These are phyloP conservation scores for Annulohypoxylon moriforme DNA, from an alignment of 495 filamentous ascomycete species.

Conservation along the genomic window DNA sequence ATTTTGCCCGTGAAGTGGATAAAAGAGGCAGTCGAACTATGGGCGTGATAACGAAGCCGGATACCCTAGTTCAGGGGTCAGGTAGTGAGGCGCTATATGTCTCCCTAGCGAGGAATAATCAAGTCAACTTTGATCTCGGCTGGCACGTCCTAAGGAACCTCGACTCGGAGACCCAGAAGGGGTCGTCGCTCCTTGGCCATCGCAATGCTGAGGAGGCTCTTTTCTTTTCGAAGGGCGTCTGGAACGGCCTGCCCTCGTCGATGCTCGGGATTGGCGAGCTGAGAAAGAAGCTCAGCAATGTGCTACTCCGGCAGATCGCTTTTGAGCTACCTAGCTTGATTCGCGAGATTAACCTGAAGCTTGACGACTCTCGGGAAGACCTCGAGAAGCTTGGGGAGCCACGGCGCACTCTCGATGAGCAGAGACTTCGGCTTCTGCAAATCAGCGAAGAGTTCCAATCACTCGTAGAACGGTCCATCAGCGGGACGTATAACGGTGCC, in stretches of 20 bases:
- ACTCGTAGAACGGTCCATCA: conserved; percentile 45
- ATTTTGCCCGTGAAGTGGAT: conserved; percentile 57
- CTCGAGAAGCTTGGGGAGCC: conserved; percentile 45
- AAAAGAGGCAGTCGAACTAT: conserved; percentile 59
- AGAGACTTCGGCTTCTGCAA: conserved; percentile 42
- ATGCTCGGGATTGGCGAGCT: conserved; percentile 48
- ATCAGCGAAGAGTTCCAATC: conserved; percentile 45
- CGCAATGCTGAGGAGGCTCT: conserved; percentile 50
- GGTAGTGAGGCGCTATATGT: conserved; percentile 40
- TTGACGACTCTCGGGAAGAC: conserved; percentile 33
- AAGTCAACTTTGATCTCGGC: conserved; percentile 67
- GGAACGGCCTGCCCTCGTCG: conserved; percentile 46
- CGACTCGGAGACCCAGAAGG: conserved; percentile 55
- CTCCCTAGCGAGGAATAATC: conserved; percentile 57
- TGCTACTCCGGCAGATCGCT: conserved; percentile 48
- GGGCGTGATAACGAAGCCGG: conserved; percentile 55
- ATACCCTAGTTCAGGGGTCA: conserved; percentile 38
- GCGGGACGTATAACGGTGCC: conserved; percentile 46
- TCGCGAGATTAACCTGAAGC: conserved; percentile 42
- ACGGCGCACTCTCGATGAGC: conserved; percentile 43
- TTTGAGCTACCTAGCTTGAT: conserved; percentile 48
- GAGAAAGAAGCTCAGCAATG: conserved; percentile 46
- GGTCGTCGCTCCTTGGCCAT: conserved; percentile 47
- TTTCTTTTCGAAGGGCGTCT: conserved; percentile 61
- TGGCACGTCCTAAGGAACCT: conserved; percentile 74